These are phyloP conservation scores for Vaccinium vitisidaea DNA, from an alignment of 148 eudicot genomes.

Conservation along the genomic window DNA sequence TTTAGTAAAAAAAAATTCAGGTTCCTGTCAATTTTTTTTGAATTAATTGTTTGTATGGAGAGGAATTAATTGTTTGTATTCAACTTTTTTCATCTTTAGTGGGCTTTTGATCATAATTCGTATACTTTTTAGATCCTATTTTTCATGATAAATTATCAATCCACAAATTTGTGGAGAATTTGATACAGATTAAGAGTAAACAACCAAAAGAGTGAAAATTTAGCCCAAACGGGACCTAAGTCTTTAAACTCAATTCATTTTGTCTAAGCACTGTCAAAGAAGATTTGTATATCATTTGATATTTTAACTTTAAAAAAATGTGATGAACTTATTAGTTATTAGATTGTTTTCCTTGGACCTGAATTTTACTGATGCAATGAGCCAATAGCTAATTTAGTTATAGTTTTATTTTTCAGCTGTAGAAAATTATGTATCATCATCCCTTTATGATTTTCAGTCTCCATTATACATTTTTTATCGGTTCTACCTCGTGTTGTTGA, in stretches of 20 bases:
- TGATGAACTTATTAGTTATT: not conserved
- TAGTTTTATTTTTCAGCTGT: not conserved
- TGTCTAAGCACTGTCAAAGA: not conserved
- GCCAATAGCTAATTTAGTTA: conserved; percentile 1
- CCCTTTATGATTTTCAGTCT: not conserved
- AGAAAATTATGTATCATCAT: not conserved
- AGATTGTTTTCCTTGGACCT: not conserved
- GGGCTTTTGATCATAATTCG: no score
- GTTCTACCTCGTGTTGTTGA: not conserved
- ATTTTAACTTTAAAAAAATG: not conserved
- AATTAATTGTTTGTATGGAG: no score
- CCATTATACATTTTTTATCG: not conserved
- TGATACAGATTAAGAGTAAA: no score
- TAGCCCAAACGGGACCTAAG: not conserved
- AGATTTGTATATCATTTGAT: not conserved
- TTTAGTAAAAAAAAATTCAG: no score
- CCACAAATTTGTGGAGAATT: no score
- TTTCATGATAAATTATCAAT: no score
- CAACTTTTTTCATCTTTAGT: no score
- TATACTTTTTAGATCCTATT: no score
- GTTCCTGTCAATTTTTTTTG: no score
- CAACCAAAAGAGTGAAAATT: no score
- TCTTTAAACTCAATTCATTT: not conserved
- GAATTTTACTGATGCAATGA: not conserved
- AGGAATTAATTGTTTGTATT: no score